Conservation (phyloP, 2,329 filamentous ascomycete species). For the Coleophoma eucalyptorum region DNA sequence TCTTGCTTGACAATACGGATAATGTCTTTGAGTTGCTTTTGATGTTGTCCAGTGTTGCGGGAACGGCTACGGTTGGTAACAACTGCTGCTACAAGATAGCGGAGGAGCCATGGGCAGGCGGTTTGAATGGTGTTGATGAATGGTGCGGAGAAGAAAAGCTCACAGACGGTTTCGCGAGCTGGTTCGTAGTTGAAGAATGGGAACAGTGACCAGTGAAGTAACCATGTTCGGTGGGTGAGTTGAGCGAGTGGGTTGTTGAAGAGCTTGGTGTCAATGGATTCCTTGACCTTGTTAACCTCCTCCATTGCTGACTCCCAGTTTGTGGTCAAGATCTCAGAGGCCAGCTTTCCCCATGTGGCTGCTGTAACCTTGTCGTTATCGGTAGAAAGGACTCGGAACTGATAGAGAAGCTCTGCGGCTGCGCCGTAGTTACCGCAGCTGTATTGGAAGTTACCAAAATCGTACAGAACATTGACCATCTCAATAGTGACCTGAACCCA, state of each 20-base stretch:
- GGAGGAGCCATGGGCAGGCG: constrained; percentile 90
- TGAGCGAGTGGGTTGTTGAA: constrained; percentile 96
- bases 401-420: constrained; percentile 90
- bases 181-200: constrained; percentile 97
- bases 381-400: constrained; percentile 96
- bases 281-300: constrained; percentile 85
- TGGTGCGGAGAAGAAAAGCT: constrained; percentile 93
- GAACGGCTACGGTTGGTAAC: constrained; percentile 83
- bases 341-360: constrained; percentile 97
- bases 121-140: constrained; percentile 99
- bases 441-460: constrained; percentile 97
- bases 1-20: constrained; percentile 95
- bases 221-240: constrained; percentile 93
- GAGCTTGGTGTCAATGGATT: constrained; percentile 88
- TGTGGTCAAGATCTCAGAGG: constrained; percentile 88
- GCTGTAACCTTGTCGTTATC: constrained; percentile 97
- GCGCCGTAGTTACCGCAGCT: constrained; percentile 91
- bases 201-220: constrained; percentile 98
- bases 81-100: constrained; percentile 90
- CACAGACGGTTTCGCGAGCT: constrained; percentile 85
- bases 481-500: constrained; percentile 72
- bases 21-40: constrained; percentile 98
- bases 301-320: constrained; percentile 95
- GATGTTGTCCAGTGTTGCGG: constrained; percentile 81
- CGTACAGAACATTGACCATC: constrained; percentile 94